These are phyloP conservation scores for Hemileccinum rubropunctum DNA, from an alignment of 768 basidiomycete genomes.

Conservation along the genomic window DNA sequence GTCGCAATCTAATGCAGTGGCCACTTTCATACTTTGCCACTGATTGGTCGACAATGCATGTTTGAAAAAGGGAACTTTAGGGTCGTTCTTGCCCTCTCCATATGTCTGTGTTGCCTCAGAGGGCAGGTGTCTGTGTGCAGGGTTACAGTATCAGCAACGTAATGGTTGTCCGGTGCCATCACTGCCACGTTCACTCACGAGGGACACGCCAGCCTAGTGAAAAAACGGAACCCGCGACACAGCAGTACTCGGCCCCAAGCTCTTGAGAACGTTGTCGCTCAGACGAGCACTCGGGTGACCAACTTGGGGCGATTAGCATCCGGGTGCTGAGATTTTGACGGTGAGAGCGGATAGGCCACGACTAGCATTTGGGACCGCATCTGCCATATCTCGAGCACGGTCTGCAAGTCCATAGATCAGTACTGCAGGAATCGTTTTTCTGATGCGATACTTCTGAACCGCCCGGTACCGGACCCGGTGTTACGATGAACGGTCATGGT, in stretches of 20 bases:
- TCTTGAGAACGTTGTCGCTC: background rate
- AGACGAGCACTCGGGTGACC: conserved; percentile 8
- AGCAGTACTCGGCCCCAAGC: background rate
- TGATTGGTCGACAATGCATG: background rate
- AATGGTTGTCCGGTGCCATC: conserved; percentile 6
- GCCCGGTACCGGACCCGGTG: conserved; percentile 17
- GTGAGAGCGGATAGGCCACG: conserved; percentile 12
- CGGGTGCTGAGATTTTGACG: conserved; percentile 5
- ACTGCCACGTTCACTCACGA: background rate
- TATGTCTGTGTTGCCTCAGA: background rate
- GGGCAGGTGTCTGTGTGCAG: background rate
- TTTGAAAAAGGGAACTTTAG: conserved; percentile 15
- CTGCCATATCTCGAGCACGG: conserved; percentile 10
- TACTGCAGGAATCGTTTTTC: conserved; percentile 6
- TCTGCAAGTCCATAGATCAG: conserved; percentile 2
- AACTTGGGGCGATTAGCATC: conserved; percentile 1
- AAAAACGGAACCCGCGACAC: conserved; percentile 3
- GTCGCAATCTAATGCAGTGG: background rate
- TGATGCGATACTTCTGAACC: conserved; percentile 11
- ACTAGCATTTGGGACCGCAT: conserved; percentile 2
- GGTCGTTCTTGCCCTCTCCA: background rate
- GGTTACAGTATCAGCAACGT: conserved; percentile 15
- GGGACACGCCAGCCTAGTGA: background rate
- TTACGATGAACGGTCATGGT: conserved; percentile 8
- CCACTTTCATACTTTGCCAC: background rate